A percentile compares a stretch with the other conserved stretches of the same genome.
phyloP scores from a whole-genome alignment of 768 basidiomycete species.

The Tricholomella constricta region DNA sequence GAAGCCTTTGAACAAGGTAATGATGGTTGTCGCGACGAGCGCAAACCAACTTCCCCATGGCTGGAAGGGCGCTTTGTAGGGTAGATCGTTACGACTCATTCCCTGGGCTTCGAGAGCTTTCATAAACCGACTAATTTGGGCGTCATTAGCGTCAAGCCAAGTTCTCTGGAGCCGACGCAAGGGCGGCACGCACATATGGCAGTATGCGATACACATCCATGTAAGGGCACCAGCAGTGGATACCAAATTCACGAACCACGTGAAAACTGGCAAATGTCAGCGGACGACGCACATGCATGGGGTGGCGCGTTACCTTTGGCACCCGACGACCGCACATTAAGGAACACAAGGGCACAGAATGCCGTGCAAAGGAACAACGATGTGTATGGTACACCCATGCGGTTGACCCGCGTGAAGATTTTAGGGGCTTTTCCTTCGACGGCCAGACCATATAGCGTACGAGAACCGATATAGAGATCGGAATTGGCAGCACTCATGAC shows the following conservation, averaged over 20 bases:
- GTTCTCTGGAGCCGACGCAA: too few species aligned
- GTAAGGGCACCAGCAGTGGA: slow-evolving; percentile 51
- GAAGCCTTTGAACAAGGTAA: slow-evolving; percentile 62
- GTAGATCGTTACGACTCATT: slow-evolving; percentile 42
- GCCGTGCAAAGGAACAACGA: slow-evolving; percentile 53
- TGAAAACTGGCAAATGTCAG: slow-evolving; percentile 46
- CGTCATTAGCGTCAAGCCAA: not conserved
- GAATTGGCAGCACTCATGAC: slow-evolving; percentile 66
- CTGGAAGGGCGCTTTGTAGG: slow-evolving; percentile 62
- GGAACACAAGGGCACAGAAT: slow-evolving; percentile 60
- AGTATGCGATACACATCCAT: slow-evolving; percentile 55
- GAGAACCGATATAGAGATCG: slow-evolving; percentile 57
- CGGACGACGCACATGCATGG: slow-evolving; percentile 2
- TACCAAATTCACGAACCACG: slow-evolving; percentile 51
- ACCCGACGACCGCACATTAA: slow-evolving; percentile 53
- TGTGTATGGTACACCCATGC: slow-evolving; percentile 51
- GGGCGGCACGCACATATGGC: slow-evolving; percentile 54
- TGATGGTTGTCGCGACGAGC: slow-evolving; percentile 49
- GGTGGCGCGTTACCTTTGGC: slow-evolving; percentile 43
- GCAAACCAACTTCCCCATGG: slow-evolving; percentile 66
- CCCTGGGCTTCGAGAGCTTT: slow-evolving; percentile 44
- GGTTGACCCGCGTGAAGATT: slow-evolving; percentile 45
- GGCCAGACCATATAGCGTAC: slow-evolving; percentile 51
- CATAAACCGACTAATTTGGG: slow-evolving; percentile 41
- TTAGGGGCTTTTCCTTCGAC: slow-evolving; percentile 51